Evolutionary conservation across 306 rosid species (phyloP).

Genomic region (Malus sylvestris): DNA sequence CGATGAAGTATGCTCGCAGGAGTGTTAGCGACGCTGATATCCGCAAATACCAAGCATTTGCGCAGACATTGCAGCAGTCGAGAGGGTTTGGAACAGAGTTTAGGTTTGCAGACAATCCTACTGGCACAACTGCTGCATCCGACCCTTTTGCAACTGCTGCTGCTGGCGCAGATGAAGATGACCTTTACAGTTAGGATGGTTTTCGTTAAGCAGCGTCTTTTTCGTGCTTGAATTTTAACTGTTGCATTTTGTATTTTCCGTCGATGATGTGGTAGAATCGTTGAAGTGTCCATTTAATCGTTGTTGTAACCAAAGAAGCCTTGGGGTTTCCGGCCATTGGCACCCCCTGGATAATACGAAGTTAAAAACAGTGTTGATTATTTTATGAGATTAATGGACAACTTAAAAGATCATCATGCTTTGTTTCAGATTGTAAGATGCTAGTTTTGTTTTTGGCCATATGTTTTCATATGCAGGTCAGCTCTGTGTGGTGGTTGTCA

Average conservation of each 20-base stretch:
- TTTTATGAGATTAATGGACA: background rate
- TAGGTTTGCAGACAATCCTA: slow-evolving; percentile 56
- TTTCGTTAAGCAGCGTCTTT: background rate
- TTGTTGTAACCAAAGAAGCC: background rate
- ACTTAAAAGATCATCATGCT: background rate
- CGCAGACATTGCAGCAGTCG: slow-evolving; percentile 96
- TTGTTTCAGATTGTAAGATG: background rate
- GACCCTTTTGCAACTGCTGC: slow-evolving; percentile 75
- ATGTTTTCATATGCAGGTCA: background rate
- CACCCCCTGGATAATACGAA: slow-evolving; percentile 1
- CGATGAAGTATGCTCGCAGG: slow-evolving; percentile 94
- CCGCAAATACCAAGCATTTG: slow-evolving; percentile 96
- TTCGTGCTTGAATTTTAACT: slow-evolving; percentile 1
- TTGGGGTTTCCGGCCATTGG: background rate
- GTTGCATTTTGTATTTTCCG: slow-evolving; percentile 1
- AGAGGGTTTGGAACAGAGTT: slow-evolving; percentile 93
- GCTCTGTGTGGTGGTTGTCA: background rate
- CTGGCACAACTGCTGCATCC: slow-evolving; percentile 30
- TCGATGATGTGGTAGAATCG: background rate
- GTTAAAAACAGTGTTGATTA: background rate
- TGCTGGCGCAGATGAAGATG: slow-evolving; percentile 85
- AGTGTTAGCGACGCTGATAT: slow-evolving; percentile 97
- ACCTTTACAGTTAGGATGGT: slow-evolving; percentile 65
- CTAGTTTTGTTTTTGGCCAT: background rate
- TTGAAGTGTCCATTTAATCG: background rate